Conservation (phyloP, 257 asterid species). For the Penstemon newberryi region DNA sequence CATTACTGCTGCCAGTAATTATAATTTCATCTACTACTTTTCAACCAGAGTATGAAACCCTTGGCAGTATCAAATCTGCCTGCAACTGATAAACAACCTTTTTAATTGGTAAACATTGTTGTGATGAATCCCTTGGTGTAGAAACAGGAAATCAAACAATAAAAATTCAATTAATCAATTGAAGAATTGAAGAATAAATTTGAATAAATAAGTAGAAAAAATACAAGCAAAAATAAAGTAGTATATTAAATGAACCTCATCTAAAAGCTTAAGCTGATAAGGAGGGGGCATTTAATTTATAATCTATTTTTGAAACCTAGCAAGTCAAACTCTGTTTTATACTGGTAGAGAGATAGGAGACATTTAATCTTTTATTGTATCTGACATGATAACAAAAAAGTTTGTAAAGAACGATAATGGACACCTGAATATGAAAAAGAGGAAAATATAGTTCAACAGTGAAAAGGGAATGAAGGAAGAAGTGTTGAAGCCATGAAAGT, state of each 20-base stretch:
- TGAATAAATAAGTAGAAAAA: background rate
- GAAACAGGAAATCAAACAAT: background rate
- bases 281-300: too few relatives aligned
- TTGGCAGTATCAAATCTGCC: background rate
- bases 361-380: too few relatives aligned
- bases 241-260: background rate
- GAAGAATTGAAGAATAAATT: background rate
- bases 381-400: too few relatives aligned
- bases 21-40: background rate
- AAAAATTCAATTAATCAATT: background rate
- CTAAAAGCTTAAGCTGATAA: too few relatives aligned
- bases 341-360: too few relatives aligned
- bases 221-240: background rate
- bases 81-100: background rate
- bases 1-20: background rate
- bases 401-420: background rate
- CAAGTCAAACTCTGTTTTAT: too few relatives aligned
- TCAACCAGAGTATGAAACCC: background rate
- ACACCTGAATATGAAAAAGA: background rate
- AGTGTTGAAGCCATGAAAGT: background rate
- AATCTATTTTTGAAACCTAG: too few relatives aligned
- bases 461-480: background rate
- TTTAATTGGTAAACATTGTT: background rate
- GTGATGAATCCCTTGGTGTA: background rate
- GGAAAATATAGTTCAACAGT: background rate